Evolutionary conservation across 2,329 filamentous ascomycete species (phyloP), one percentile per base, ranked within the genome.

Genomic region (Plenodomus tracheiphilus): DNA sequence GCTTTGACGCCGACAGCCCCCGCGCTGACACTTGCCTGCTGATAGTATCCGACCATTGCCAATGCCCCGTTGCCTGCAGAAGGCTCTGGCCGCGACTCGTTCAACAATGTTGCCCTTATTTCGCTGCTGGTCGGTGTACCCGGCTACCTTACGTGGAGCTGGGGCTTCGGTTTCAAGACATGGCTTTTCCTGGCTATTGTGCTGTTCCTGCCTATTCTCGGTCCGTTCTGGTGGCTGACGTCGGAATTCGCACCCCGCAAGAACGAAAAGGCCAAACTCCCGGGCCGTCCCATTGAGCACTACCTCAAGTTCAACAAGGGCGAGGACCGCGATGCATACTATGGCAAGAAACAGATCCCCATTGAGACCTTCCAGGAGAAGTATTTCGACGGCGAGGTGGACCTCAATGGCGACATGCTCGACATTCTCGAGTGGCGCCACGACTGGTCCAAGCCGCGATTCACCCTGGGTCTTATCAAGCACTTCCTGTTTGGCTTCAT

Each of bases 301-400:
- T 97, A 97, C 78, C 84, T 94, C 60, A 86, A 83, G 53, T 94
- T 94, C 81, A 89, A 91, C 66, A 79, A 78, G 53, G 73, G 79
- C 41, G 77, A 78, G 56, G 81, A 85, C 65, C 75, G 74, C 52
- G 70, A 77, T 65, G 90, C 86, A 76, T 94, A 91, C 77, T 81
- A 82, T 61, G 89, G 89, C 73, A 82, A 81, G 74, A 88, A 83
- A 77, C 92, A 88, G 78, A 91, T 94, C 53, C 87, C 91, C 46
- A 87, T 95, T 80, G 87, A 96, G 79, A 95, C 91, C 19, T 97
- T 97, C 81, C 86, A 95, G 72, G 92, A 97, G 77, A 96, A 93
- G 88, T 97, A 97, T 81, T 96, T 97, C 75, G 88, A 94, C 69
- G 91, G 90, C 50, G 86, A 96, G 49, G 91, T 96, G 56, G 91